A percentile compares a stretch with the other conserved stretches of the same genome.
Conservation (phyloP, 352 stramenopile genomes). For the Elongisporangium prolatum region DNA sequence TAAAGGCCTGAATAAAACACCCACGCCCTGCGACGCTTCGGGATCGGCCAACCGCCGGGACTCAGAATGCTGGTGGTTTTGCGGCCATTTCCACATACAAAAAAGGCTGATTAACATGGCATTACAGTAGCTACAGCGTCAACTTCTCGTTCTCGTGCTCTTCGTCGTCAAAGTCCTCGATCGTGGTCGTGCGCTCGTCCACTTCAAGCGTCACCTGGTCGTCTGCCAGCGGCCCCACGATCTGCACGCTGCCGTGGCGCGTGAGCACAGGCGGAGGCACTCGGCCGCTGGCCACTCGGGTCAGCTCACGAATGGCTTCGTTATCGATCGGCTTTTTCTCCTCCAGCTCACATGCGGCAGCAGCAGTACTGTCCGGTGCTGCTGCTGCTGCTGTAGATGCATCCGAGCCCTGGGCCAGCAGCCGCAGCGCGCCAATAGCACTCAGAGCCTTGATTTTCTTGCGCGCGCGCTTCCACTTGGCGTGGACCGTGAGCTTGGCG, state of each 20-base stretch:
- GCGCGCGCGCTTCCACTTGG: constrained; percentile 83
- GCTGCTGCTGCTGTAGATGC: not conserved
- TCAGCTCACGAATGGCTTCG: constrained; percentile 22
- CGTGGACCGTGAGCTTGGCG: constrained; percentile 78
- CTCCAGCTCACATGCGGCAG: constrained; percentile 14
- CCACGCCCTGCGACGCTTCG: not conserved
- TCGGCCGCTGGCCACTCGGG: constrained; percentile 22
- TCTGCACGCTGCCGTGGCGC: constrained; percentile 61
- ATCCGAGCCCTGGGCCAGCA: constrained; percentile 21
- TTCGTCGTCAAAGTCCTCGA: constrained; percentile 15
- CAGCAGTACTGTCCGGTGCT: constrained; percentile 13
- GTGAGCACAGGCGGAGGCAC: constrained; percentile 45
- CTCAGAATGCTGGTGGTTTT: too few species aligned
- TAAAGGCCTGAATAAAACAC: not conserved
- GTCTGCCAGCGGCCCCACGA: constrained; percentile 31
- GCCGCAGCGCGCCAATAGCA: constrained; percentile 56
- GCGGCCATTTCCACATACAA: not conserved
- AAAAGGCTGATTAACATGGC: not conserved
- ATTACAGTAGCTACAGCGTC: not conserved
- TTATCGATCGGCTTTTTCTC: constrained; percentile 11
- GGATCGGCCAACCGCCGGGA: not conserved
- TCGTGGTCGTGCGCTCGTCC: constrained; percentile 14
- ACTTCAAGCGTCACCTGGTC: constrained; percentile 31
- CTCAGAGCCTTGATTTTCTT: constrained; percentile 87
- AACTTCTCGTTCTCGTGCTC: constrained; percentile 14